Conservation (phyloP, 106 monocot species). For the Hemerocallis citrina region DNA sequence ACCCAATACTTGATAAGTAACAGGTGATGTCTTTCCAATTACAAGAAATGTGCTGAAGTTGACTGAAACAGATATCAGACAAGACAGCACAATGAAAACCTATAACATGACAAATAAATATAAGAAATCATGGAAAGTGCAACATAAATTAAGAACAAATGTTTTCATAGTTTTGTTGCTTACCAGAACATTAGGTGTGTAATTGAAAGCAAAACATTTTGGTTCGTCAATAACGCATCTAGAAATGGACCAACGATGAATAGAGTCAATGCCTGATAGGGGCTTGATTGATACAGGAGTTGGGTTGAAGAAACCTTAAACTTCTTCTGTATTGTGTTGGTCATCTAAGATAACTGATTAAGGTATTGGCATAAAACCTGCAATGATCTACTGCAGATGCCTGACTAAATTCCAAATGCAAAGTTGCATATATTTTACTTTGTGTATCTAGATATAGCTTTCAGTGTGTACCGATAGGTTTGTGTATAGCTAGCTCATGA, state of each 20-base stretch:
- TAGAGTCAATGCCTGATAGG: slow-evolving; percentile 86
- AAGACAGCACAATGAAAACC: slow-evolving; percentile 52
- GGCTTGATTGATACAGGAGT: slow-evolving; percentile 86
- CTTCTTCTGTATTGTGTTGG: slow-evolving; percentile 97
- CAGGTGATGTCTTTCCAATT: slow-evolving; percentile 69
- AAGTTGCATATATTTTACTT: no score
- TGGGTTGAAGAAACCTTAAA: slow-evolving; percentile 97
- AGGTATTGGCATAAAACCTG: no score
- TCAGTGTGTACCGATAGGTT: no score
- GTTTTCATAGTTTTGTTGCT: slow-evolving; percentile 1
- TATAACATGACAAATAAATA: slow-evolving; percentile 10
- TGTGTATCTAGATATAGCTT: no score
- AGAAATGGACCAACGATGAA: slow-evolving; percentile 84
- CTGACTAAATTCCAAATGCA: no score
- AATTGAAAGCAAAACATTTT: slow-evolving; percentile 51
- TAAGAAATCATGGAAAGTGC: background rate
- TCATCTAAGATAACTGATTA: slow-evolving; percentile 75
- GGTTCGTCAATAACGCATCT: slow-evolving; percentile 66
- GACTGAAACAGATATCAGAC: slow-evolving; percentile 58
- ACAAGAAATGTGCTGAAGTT: slow-evolving; percentile 41
- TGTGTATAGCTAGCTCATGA: no score
- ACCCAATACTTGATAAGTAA: slow-evolving; percentile 70
- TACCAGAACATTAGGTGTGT: slow-evolving; percentile 84
- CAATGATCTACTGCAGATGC: no score
- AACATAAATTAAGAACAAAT: background rate